Evolutionary conservation across 2,329 filamentous ascomycete genomes (phyloP).

Genomic region (Elsinoe ampelina): DNA sequence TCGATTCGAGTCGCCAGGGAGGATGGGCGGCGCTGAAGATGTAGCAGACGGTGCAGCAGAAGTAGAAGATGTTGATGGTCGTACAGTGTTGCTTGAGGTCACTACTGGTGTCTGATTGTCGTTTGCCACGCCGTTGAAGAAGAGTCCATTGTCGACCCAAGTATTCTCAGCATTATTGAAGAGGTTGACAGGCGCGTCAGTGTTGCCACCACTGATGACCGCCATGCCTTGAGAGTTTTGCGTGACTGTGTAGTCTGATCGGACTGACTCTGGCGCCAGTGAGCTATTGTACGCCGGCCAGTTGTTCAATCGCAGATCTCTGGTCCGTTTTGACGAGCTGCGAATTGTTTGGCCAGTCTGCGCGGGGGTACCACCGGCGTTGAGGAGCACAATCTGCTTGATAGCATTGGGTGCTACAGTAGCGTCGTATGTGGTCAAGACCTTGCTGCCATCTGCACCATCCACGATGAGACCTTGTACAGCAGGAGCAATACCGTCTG

Average conservation of each 20-base stretch:
- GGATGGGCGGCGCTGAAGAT: conserved; percentile 28
- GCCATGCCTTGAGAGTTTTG: conserved; percentile 56
- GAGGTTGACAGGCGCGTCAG: conserved; percentile 58
- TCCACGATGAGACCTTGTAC: conserved; percentile 50
- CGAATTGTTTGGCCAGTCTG: conserved; percentile 41
- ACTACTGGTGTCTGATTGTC: conserved; percentile 24
- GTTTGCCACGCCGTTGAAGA: conserved; percentile 43
- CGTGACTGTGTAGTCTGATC: conserved; percentile 64
- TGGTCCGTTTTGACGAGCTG: conserved; percentile 31
- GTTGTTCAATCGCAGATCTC: conserved; percentile 48
- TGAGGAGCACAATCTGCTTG: conserved; percentile 57
- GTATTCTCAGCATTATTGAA: conserved; percentile 67
- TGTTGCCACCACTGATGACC: conserved; percentile 68
- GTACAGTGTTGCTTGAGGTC: conserved; percentile 27
- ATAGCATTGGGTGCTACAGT: conserved; percentile 65
- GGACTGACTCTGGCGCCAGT: conserved; percentile 54
- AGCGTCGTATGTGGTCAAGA: conserved; percentile 70
- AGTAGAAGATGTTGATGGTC: conserved; percentile 28
- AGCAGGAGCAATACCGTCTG: conserved; percentile 30
- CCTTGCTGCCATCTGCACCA: conserved; percentile 67
- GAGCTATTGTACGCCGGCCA: conserved; percentile 76
- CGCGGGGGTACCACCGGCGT: conserved; percentile 46
- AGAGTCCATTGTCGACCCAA: conserved; percentile 63
- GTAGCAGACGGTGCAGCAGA: conserved; percentile 24
- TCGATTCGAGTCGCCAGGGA: conserved; percentile 27